Percentiles rank a stretch among this genome's conserved stretches.
These are phyloP conservation scores for Trichoderma semiorbis DNA, from an alignment of 2,329 filamentous ascomycete species.

Conservation along the genomic window DNA sequence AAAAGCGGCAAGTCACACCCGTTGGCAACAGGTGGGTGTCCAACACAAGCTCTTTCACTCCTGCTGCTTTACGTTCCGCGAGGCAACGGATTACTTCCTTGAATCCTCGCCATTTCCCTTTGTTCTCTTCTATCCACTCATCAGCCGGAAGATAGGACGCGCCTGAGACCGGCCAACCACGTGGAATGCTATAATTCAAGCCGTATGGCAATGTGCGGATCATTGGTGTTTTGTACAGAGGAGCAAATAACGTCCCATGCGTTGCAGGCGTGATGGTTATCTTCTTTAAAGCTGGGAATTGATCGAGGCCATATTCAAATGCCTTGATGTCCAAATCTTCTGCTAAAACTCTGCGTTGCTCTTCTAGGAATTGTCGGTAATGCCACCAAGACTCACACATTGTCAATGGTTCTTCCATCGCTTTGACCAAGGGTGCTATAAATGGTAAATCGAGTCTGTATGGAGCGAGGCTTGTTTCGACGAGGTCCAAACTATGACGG, in stretches of 20 bases:
- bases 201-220: constrained; percentile 35
- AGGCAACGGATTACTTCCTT: background rate
- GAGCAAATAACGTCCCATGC: constrained; percentile 35
- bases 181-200: constrained; percentile 39
- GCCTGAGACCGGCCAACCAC: constrained; percentile 22
- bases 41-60: background rate
- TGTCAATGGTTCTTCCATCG: background rate
- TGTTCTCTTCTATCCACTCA: background rate
- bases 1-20: background rate
- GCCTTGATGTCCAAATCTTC: constrained; percentile 29
- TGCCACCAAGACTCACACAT: background rate
- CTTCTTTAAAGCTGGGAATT: constrained; percentile 34
- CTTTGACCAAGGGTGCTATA: background rate
- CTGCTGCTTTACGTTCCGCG: background rate
- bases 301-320: constrained; percentile 32
- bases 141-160: background rate
- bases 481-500: background rate
- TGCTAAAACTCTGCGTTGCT: constrained; percentile 23
- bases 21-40: background rate
- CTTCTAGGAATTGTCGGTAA: background rate
- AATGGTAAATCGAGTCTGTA: background rate
- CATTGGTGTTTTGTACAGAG: constrained; percentile 41
- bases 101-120: background rate
- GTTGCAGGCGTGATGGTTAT: constrained; percentile 39
- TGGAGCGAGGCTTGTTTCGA: background rate